These are phyloP conservation scores for Podosphaera fusca DNA, from an alignment of 2,329 filamentous ascomycete species.

Conservation along the genomic window DNA sequence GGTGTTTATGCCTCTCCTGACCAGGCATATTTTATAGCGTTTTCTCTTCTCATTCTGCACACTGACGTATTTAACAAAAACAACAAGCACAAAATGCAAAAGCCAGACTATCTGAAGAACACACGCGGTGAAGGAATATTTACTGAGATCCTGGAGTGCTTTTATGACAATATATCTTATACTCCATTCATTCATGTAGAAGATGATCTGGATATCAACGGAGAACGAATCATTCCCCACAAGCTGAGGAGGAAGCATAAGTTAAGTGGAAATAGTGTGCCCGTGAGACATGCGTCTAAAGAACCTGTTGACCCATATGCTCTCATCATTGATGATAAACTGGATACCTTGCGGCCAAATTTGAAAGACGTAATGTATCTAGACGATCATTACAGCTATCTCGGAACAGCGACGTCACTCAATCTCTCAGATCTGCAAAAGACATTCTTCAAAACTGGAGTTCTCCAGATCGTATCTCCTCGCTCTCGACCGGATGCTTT, in stretches of 20 bases:
- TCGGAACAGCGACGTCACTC: slow-evolving; percentile 51
- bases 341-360: slow-evolving; percentile 62
- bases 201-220: slow-evolving; percentile 63
- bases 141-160: slow-evolving; percentile 79
- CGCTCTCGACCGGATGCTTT: slow-evolving; percentile 88
- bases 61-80: slow-evolving; percentile 99
- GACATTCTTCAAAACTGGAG: slow-evolving; percentile 74
- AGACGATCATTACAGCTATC: slow-evolving; percentile 77
- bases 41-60: slow-evolving; percentile 86
- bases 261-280: slow-evolving; percentile 41
- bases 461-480: slow-evolving; percentile 85
- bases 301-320: slow-evolving; percentile 92
- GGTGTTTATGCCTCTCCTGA: slow-evolving; percentile 80
- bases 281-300: slow-evolving; percentile 39
- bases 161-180: slow-evolving; percentile 97
- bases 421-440: slow-evolving; percentile 66
- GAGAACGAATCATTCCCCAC: slow-evolving; percentile 45
- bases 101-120: slow-evolving; percentile 84
- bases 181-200: slow-evolving; percentile 97
- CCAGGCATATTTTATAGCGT: slow-evolving; percentile 95
- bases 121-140: slow-evolving; percentile 79
- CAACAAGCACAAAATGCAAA: slow-evolving; percentile 98
- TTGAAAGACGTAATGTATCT: slow-evolving; percentile 81
- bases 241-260: slow-evolving; percentile 50
- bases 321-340: slow-evolving; percentile 70